Conservation (phyloP, 2,329 filamentous ascomycete genomes). For the Penicillium sp. region DNA sequence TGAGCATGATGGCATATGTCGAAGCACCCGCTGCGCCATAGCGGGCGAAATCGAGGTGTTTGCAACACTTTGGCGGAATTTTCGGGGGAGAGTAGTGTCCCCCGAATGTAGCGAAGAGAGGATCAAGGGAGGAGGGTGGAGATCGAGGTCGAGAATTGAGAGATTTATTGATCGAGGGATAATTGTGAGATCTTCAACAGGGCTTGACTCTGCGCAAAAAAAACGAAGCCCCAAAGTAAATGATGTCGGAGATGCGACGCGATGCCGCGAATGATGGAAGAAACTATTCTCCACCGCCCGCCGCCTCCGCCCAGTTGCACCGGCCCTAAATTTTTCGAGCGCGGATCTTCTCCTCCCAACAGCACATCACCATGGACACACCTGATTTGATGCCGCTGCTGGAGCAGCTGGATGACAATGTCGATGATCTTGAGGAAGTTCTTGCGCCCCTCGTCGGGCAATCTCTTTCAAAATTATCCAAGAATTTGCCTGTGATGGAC, state of each 20-base stretch:
- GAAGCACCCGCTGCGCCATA: slow-evolving; percentile 33
- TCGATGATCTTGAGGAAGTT: slow-evolving; percentile 76
- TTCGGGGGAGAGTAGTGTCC: slow-evolving; percentile 13
- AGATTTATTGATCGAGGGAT: not conserved
- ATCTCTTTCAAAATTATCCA: slow-evolving; percentile 68
- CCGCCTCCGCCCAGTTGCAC: slow-evolving; percentile 22
- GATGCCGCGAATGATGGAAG: slow-evolving; percentile 16
- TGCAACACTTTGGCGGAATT: slow-evolving; percentile 41
- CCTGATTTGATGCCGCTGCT: slow-evolving; percentile 68
- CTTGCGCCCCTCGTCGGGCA: slow-evolving; percentile 73
- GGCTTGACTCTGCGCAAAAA: not conserved
- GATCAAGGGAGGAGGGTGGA: not conserved
- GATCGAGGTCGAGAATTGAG: not conserved
- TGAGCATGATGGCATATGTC: slow-evolving; percentile 18
- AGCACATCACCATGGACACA: slow-evolving; percentile 53
- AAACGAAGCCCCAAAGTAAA: not conserved
- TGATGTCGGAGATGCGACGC: slow-evolving; percentile 2
- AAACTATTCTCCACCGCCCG: slow-evolving; percentile 21
- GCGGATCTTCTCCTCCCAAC: slow-evolving; percentile 13
- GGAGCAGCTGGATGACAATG: slow-evolving; percentile 73
- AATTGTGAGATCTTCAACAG: not conserved
- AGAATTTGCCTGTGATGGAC: slow-evolving; percentile 86
- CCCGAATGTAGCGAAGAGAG: slow-evolving; percentile 10
- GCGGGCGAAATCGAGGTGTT: slow-evolving; percentile 37
- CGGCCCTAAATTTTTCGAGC: slow-evolving; percentile 26